Conservation (phyloP, 2,329 filamentous ascomycete genomes). For the Boeremia exigua region DNA sequence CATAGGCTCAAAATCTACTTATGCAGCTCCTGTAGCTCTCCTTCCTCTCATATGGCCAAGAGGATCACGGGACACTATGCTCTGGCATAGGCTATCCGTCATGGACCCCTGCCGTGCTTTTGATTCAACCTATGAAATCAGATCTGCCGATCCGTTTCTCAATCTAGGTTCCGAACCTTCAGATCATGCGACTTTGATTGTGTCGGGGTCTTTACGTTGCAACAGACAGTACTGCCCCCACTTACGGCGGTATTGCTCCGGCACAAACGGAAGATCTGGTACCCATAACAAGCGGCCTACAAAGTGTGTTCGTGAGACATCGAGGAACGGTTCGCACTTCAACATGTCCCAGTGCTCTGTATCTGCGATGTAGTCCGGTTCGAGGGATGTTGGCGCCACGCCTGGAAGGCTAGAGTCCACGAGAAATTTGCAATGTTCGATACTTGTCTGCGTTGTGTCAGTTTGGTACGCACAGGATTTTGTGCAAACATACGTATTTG, state of each 20-base stretch:
- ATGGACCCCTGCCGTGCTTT: not conserved
- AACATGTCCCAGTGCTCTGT: slow-evolving; percentile 77
- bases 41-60: not conserved
- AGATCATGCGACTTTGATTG: not conserved
- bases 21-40: slow-evolving; percentile 6
- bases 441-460: slow-evolving; percentile 61
- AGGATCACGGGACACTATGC: not conserved
- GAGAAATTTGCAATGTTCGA: slow-evolving; percentile 78
- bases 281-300: slow-evolving; percentile 82
- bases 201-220: slow-evolving; percentile 52
- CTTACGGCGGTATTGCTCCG: slow-evolving; percentile 71
- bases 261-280: slow-evolving; percentile 73
- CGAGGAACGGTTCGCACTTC: slow-evolving; percentile 79
- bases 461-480: not conserved
- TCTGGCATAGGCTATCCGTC: not conserved
- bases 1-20: slow-evolving; percentile 6
- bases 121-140: slow-evolving; percentile 4
- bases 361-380: slow-evolving; percentile 82
- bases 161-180: not conserved
- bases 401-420: slow-evolving; percentile 84
- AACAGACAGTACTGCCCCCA: slow-evolving; percentile 93
- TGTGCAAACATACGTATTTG: slow-evolving; percentile 72
- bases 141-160: not conserved
- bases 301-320: slow-evolving; percentile 74
- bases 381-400: slow-evolving; percentile 65